Evolutionary conservation across 768 basidiomycete genomes (phyloP).

Genomic region (Lyophyllum atratum): DNA sequence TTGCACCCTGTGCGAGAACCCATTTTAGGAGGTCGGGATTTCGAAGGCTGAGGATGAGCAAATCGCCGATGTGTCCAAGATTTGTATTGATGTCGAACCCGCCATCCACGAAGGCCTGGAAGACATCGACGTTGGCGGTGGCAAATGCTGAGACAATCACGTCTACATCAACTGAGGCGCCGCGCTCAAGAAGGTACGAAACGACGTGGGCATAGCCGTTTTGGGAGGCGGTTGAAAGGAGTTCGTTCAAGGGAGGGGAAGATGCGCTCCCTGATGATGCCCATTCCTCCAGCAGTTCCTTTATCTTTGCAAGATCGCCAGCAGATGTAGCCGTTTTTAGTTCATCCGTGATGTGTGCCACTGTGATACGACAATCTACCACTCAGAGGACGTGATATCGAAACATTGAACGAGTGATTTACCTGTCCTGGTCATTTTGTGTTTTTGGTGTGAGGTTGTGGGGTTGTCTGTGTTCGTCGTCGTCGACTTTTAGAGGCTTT

Average conservation of each 20-base stretch:
- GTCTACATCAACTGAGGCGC: slow-evolving; percentile 2
- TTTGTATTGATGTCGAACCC: slow-evolving; percentile 13
- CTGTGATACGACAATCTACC: not conserved
- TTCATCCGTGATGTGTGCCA: not conserved
- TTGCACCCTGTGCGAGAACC: slow-evolving; percentile 10
- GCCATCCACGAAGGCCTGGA: slow-evolving; percentile 11
- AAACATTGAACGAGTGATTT: not conserved
- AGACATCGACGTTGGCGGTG: not conserved
- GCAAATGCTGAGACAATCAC: slow-evolving; percentile 9
- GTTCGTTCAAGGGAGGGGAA: not conserved
- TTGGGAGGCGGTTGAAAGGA: slow-evolving; percentile 4
- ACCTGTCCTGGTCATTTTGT: not conserved
- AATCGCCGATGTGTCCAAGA: slow-evolving; percentile 13
- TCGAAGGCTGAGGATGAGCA: slow-evolving; percentile 11
- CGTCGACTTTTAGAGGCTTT: too few species aligned
- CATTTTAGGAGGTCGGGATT: slow-evolving; percentile 1
- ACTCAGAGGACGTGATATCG: not conserved
- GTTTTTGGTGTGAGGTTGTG: not conserved
- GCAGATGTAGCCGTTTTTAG: not conserved
- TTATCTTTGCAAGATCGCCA: not conserved
- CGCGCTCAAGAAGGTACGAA: slow-evolving; percentile 7
- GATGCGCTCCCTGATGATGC: not conserved
- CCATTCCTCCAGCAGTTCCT: slow-evolving; percentile 6
- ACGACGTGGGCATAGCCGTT: slow-evolving; percentile 7
- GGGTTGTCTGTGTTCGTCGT: too few species aligned